Base-by-base conservation (phyloP, 148 eudicot genomes). In the Cornus kousa region DNA sequence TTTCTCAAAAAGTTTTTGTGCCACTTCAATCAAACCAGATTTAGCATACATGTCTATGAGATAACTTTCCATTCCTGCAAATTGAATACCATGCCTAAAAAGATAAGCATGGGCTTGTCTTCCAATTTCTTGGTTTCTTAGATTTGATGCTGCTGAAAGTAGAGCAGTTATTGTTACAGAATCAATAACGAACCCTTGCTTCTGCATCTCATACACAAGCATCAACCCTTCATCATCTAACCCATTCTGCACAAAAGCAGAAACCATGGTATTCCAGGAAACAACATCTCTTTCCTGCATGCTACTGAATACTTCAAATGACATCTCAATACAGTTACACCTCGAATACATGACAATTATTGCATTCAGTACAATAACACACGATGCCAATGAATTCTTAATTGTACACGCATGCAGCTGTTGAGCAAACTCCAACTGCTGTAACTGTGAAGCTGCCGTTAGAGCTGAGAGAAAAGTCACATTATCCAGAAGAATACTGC, bases 141-240 rank as follows among this genome's bases (percentile, higher is more conserved):
- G 88, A 87, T 93, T 93, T 32, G 99, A 93, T 66, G 97, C 90
- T 32, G 97, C 93, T 35, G 97, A 95, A 74, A 95, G 90, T 50
- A 93, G 75, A 78, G 95, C 93, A 67, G 90, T 84, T 60, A 86
- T 55, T 50, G 97, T 89, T n/a, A 93, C 89, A 60, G 84, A 87
- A 75, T 96, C 99, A 81, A 90, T 76, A 11, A 12, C 13, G 74
- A 93, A 88, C 67, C 97, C 90, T 79, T 89, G 88, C 74, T 88
- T 94, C 69, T 92, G 93, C 99, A 96, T 93, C 82, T 93, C 97
- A n/a, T 82, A 79, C 33, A 90, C 90, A 78, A 92, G 98, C 98
- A 93, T 89, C 79, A 95, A 70, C 17, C 89, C 97, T 83, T 93
- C 97, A 80, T 91, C 84, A 67, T 93, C 87, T 77, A 91, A 64